Evolutionary conservation across 768 basidiomycete genomes (phyloP), one percentile per base, ranked within the genome.

Genomic region (Tricholoma saponaceum): DNA sequence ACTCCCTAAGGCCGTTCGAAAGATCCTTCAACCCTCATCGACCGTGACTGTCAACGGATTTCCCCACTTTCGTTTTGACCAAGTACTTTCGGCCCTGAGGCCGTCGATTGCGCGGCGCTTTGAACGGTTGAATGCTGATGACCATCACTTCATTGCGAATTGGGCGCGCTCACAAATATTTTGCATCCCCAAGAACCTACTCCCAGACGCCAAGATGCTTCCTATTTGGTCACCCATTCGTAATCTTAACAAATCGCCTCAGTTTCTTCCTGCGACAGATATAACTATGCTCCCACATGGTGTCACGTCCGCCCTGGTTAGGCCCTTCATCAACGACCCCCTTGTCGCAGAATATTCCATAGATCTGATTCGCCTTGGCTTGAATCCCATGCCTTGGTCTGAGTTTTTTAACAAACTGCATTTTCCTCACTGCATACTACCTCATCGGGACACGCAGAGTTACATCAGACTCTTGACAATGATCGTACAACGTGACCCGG

Each of bases 171-270:
- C n/a, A 0, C 62, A 64, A 8, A 61, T 61, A 16, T 69, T 23
- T 12, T 20, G 2, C 25, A 52, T 46, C 39, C 41, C 22, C 54
- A 62, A 16, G 51, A 55, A 30, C 2, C 44, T 46, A 54, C 67
- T 12, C 25, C 41, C 6, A 56, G 64, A 20, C 37, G 72, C 70
- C 2, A 59, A 50, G 26, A 50, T 43, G n/a, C 66, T 79, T 46
- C 76, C 77, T 13, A 69, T 76, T 18, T 74, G 73, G 74, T 64
- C 60, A 5, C 67, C 64, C 14, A 25, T 62, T 10, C 60, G 6
- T 26, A 14, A 35, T 37, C 10, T 9, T 8, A 12, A 12, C 14
- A 5, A 20, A 8, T 9, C 18, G 13, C 44, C 44, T 0, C 37
- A 35, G 10, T 55, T 62, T 39, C 61, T 54, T 20, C 22, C 62